Base-by-base conservation (phyloP, 2,329 filamentous ascomycete species). In the Cadophora luteo-olivacea region DNA sequence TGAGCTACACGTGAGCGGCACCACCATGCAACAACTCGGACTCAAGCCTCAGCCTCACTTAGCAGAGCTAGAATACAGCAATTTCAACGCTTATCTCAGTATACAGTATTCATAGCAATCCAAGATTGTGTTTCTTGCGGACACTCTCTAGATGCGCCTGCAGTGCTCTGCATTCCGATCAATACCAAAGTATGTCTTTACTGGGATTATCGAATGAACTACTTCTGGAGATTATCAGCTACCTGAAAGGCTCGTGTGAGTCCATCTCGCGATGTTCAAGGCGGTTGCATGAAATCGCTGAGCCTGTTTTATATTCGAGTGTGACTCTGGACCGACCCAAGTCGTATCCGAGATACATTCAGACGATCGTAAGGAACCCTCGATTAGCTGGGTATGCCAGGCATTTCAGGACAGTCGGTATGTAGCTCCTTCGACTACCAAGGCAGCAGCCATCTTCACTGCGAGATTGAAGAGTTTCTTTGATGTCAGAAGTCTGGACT, bases 271-370 rank as follows among this genome's bases (percentile, higher is more conserved):
- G 32, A 19, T 51, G 45, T 12, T 54, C 48, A 4, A 52, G 61
- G 48, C 61, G 11, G 11, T 22, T 64, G 8, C 33, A 64, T 22
- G 22, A n/a, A 4, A 41, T 64, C n/a, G 12, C 48, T 4, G 61
- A 54, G 14, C 61, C 45, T 7, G 19, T 64, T 19, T 6, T 54
- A 11, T 64, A 64, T 32, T 24, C 48, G 4, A 54, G 52, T 11
- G 22, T 64, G 12, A 8, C 14, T n/a, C 12, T 64, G n/a, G 41
- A 41, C n/a, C 29, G 41, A n/a, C 48, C 61, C 3, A 64, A 29
- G n/a, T 64, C 61, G 2, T 64, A 64, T 41, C 24, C 29, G n/a
- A 14, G 11, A 3, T 64, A 54, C n/a, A 19, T 64, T 16, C 48
- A 19, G 25, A 64, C 61, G n/a, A 19, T 64, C 14, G 32, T 64